These are phyloP conservation scores for Poteriospumella lacustris DNA, from an alignment of 108 stramenopile species.

Conservation along the genomic window DNA sequence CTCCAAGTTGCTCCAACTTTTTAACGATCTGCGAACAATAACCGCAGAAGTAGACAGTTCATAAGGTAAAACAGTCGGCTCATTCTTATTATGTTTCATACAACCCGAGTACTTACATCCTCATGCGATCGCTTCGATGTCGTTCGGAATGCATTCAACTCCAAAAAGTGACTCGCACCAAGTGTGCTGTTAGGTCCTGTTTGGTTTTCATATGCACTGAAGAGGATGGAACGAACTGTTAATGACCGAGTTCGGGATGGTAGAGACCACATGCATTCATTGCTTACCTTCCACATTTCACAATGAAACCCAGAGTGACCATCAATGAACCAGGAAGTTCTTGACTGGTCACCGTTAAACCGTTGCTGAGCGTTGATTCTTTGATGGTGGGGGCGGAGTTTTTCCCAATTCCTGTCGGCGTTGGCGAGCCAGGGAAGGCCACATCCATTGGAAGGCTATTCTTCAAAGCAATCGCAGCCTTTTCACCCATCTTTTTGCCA, in stretches of 20 bases:
- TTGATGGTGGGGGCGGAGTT: not conserved
- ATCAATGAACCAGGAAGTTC: conserved; percentile 2
- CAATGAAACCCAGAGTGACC: conserved; percentile 1
- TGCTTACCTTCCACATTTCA: conserved; percentile 5
- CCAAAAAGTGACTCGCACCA: conserved; percentile 80
- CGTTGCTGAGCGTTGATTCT: not conserved
- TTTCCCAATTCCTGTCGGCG: not conserved
- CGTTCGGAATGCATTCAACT: conserved; percentile 78
- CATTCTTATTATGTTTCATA: conserved; percentile 24
- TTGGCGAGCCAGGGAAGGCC: not conserved
- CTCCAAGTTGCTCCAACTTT: conserved; percentile 61
- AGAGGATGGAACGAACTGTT: no score
- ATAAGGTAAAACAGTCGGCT: conserved; percentile 23
- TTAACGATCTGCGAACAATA: conserved; percentile 36
- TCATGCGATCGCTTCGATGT: conserved; percentile 47
- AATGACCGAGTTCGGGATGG: not conserved
- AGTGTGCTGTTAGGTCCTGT: conserved; percentile 23
- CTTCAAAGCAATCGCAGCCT: not conserved
- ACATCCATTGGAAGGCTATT: conserved; percentile 1
- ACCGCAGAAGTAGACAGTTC: not conserved
- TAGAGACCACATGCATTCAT: not conserved
- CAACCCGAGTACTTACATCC: conserved; percentile 40
- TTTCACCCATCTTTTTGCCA: conserved; percentile 3
- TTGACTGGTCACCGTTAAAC: conserved; percentile 4
- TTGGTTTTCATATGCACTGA: conserved; percentile 4